Evolutionary conservation across 2,329 filamentous ascomycete genomes (phyloP).

Genomic region (Metarhizium robertsii): DNA sequence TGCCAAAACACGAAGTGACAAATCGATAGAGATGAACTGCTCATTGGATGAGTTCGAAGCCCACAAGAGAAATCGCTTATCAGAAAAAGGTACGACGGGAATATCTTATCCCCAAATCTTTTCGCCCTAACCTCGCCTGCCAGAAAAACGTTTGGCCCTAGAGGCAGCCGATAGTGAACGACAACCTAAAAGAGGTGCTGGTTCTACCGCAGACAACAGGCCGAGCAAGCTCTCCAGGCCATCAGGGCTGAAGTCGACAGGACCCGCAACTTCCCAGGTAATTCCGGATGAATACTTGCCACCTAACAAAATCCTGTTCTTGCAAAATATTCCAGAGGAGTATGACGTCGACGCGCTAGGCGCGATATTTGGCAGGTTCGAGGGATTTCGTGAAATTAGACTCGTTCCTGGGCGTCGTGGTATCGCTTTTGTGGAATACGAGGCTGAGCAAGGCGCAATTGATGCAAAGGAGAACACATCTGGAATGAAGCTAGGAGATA

Average conservation of each 20-base stretch:
- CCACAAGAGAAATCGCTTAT: constrained; percentile 75
- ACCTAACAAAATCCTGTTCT: constrained; percentile 92
- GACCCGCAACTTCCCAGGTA: constrained; percentile 56
- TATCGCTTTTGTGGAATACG: constrained; percentile 96
- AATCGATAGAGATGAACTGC: constrained; percentile 67
- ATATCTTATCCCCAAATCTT: not conserved
- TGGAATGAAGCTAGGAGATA: constrained; percentile 68
- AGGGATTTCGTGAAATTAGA: constrained; percentile 89
- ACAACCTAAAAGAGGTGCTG: constrained; percentile 55
- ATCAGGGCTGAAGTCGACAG: constrained; percentile 65
- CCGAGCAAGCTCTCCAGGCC: constrained; percentile 55
- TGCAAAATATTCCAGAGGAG: constrained; percentile 84
- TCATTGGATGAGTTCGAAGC: constrained; percentile 72
- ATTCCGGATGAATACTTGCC: constrained; percentile 97
- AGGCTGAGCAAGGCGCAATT: constrained; percentile 80
- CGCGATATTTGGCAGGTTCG: constrained; percentile 76
- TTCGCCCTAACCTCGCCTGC: not conserved
- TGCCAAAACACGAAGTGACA: constrained; percentile 78
- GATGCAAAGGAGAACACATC: constrained; percentile 89
- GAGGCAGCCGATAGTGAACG: constrained; percentile 73
- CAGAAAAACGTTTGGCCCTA: constrained; percentile 69
- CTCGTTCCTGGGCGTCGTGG: constrained; percentile 77
- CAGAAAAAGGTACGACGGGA: constrained; percentile 70
- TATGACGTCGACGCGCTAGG: constrained; percentile 74
- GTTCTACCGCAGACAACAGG: constrained; percentile 39